Conservation (phyloP, 257 asterid genomes). For the Solanum medicagineum region DNA sequence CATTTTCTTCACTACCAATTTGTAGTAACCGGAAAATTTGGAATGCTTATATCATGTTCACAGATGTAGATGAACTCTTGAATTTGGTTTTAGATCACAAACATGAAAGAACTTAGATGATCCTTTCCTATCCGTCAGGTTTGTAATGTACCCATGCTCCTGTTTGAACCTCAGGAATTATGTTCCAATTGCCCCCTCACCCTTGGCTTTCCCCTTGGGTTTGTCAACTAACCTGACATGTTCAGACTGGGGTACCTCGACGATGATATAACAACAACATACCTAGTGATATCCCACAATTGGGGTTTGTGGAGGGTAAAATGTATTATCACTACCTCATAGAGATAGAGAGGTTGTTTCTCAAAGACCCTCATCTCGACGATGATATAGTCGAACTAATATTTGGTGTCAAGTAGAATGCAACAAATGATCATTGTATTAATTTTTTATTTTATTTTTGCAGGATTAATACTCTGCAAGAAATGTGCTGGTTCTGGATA, state of each 20-base stretch:
- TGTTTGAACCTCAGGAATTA: not conserved
- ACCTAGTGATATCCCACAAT: no score
- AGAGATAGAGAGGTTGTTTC: no score
- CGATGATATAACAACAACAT: no score
- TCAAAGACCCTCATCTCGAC: not conserved
- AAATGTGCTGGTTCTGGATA: conserved; percentile 93
- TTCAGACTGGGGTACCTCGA: not conserved
- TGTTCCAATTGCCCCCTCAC: not conserved
- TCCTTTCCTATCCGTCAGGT: not conserved
- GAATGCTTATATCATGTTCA: not conserved
- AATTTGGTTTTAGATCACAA: not conserved
- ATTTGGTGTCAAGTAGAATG: not conserved
- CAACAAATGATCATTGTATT: not conserved
- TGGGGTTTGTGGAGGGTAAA: no score
- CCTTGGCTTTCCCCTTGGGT: not conserved
- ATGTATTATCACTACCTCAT: no score
- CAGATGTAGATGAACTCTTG: not conserved
- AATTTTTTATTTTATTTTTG: not conserved
- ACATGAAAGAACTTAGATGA: not conserved
- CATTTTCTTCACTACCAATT: not conserved
- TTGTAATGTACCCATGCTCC: not conserved
- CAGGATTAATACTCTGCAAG: conserved; percentile 89
- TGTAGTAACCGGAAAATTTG: not conserved
- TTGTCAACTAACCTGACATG: not conserved
- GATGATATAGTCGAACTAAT: not conserved